Conservation (phyloP, 2,329 filamentous ascomycete species). For the Blastomyces emzantsi region DNA sequence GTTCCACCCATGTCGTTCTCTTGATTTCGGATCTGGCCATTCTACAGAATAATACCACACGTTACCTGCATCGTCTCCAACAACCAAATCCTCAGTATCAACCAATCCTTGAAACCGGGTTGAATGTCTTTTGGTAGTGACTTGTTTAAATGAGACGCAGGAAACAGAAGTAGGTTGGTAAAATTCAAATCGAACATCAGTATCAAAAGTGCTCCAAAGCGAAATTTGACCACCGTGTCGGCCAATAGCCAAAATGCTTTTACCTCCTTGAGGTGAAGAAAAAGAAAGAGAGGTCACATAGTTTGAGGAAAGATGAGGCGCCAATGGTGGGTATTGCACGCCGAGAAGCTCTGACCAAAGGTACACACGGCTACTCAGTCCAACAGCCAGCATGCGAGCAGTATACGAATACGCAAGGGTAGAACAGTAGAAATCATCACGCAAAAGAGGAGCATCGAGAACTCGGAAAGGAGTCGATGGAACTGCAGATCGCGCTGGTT, state of each 20-base stretch:
- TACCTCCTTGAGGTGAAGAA: slow-evolving; percentile 66
- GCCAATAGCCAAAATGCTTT: slow-evolving; percentile 76
- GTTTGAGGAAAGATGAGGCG: slow-evolving; percentile 40
- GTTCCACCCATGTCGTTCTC: slow-evolving; percentile 63
- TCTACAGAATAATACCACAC: slow-evolving; percentile 86
- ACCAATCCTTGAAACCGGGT: slow-evolving; percentile 39
- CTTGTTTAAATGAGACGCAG: slow-evolving; percentile 73
- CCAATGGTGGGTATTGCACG: slow-evolving; percentile 51
- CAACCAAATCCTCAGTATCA: slow-evolving; percentile 70
- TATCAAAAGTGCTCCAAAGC: slow-evolving; percentile 63
- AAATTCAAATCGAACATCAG: slow-evolving; percentile 63
- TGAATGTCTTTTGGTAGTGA: slow-evolving; percentile 43
- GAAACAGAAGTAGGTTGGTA: slow-evolving; percentile 64
- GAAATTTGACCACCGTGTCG: slow-evolving; percentile 67
- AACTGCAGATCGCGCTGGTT: slow-evolving; percentile 39
- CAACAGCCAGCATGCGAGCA: slow-evolving; percentile 70
- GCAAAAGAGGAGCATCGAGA: slow-evolving; percentile 77
- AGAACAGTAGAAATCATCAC: slow-evolving; percentile 94
- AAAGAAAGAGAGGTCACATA: slow-evolving; percentile 82
- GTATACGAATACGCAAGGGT: slow-evolving; percentile 74
- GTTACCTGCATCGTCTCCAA: slow-evolving; percentile 74
- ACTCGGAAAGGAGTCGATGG: slow-evolving; percentile 74
- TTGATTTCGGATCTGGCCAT: slow-evolving; percentile 52
- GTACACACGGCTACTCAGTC: slow-evolving; percentile 69
- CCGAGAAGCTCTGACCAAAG: slow-evolving; percentile 74